Percentiles rank a stretch among this genome's conserved stretches.
Conservation (phyloP, 306 rosid genomes). For the Acacia acuminata region DNA sequence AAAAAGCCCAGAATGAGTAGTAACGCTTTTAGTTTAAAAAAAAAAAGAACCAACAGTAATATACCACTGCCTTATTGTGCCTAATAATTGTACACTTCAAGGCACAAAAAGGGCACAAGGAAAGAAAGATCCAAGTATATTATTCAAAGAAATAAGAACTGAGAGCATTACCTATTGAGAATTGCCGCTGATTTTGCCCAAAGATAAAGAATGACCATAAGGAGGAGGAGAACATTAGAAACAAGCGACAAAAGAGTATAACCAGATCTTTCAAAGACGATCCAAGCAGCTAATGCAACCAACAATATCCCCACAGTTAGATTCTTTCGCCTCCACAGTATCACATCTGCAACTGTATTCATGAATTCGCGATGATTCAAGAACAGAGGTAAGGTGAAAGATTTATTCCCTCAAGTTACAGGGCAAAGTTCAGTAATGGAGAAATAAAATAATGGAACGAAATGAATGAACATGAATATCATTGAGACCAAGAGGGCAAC, state of each 20-base stretch:
- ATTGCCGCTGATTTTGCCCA: conserved; percentile 98
- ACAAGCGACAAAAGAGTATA: conserved; percentile 85
- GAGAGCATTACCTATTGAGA: conserved; percentile 71
- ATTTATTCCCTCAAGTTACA: neutral
- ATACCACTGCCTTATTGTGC: neutral
- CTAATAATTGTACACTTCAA: neutral
- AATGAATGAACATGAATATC: conserved; percentile 23
- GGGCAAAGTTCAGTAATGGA: neutral
- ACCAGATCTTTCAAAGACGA: conserved; percentile 94
- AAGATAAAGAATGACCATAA: conserved; percentile 74
- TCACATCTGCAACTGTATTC: conserved; percentile 82
- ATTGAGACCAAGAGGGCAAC: neutral
- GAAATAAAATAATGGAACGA: neutral
- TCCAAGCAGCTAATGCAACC: conserved; percentile 69
- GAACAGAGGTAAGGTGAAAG: conserved; percentile 18
- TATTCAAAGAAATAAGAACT: conserved; percentile 7
- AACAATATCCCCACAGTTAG: conserved; percentile 60
- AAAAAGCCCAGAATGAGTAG: neutral
- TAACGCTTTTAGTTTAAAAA: neutral
- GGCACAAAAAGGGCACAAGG: neutral
- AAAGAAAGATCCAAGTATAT: conserved; percentile 29
- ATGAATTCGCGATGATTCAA: conserved; percentile 34
- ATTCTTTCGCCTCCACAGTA: conserved; percentile 86
- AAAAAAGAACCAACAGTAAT: neutral
- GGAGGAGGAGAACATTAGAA: conserved; percentile 91